A percentile compares a stretch with the other conserved stretches of the same genome.
Conservation (phyloP, 805 yeast species). For the Saturnispora ahearnii region DNA sequence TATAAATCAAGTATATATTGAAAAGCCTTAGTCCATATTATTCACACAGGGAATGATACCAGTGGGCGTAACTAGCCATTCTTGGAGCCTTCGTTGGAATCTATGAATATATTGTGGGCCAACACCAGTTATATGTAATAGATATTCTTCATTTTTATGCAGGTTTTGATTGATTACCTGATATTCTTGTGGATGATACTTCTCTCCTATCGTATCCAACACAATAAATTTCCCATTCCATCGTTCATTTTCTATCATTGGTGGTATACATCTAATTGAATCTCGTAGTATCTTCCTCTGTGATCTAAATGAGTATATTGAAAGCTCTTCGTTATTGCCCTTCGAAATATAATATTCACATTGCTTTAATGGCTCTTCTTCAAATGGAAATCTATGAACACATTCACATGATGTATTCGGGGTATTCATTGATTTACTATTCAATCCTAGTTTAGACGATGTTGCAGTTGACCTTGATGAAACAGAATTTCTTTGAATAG, state of each 20-base stretch:
- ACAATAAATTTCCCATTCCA: conserved; percentile 29
- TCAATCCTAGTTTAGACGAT: neutral
- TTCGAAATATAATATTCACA: conserved; percentile 11
- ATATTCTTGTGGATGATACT: conserved; percentile 11
- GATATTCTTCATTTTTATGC: conserved; percentile 6
- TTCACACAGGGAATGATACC: conserved; percentile 26
- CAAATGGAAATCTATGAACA: neutral
- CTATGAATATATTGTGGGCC: conserved; percentile 11
- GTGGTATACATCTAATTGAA: conserved; percentile 28
- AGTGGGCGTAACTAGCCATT: conserved; percentile 27
- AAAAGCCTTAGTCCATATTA: neutral
- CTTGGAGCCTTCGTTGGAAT: conserved; percentile 22
- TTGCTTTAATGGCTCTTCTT: neutral
- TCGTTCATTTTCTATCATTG: conserved; percentile 25
- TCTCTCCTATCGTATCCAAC: conserved; percentile 14
- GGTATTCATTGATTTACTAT: neutral
- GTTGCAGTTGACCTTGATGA: conserved; percentile 5
- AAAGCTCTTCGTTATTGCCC: neutral
- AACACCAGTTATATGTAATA: conserved; percentile 9
- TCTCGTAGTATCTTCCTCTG: conserved; percentile 25
- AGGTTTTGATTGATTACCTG: conserved; percentile 6
- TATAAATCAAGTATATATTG: neutral
- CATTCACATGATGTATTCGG: conserved; percentile 7
- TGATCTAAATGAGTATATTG: conserved; percentile 15
- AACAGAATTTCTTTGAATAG: neutral